Conservation (phyloP, 371 early-diverging fungal genomes). For the Lichtheimia ramosa region DNA sequence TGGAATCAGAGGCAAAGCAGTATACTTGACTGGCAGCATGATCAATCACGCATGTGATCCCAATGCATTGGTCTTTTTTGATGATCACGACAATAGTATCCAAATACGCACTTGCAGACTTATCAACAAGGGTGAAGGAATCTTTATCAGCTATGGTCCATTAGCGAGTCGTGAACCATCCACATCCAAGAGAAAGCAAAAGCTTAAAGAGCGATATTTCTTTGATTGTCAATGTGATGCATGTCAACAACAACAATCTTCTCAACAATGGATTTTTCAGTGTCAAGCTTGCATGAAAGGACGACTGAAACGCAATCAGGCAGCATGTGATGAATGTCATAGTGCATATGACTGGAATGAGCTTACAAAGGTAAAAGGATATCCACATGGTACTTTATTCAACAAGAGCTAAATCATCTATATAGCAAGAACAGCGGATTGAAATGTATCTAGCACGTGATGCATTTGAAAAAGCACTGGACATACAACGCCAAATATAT, state of each 20-base stretch:
- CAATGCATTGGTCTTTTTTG: conserved; percentile 28
- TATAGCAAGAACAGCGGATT: neutral
- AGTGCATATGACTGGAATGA: neutral
- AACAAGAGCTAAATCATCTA: neutral
- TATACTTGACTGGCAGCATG: conserved; percentile 30
- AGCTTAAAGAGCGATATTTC: conserved; percentile 22
- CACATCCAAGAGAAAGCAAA: conserved; percentile 4
- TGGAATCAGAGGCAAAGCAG: conserved; percentile 19
- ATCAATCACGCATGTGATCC: conserved; percentile 38
- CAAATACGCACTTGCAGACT: conserved; percentile 5
- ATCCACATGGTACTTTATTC: neutral
- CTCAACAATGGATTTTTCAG: conserved; percentile 8
- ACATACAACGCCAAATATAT: neutral
- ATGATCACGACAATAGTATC: conserved; percentile 5
- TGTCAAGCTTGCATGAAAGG: neutral
- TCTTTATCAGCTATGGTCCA: conserved; percentile 37
- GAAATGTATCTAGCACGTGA: neutral
- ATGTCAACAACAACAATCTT: conserved; percentile 8
- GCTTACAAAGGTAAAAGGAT: conserved; percentile 2
- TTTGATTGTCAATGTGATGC: conserved; percentile 32
- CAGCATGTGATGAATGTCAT: neutral
- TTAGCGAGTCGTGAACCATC: conserved; percentile 13
- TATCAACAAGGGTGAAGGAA: conserved; percentile 1
- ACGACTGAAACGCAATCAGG: neutral
- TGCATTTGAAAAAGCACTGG: neutral